phyloP scores from a whole-genome alignment of 371 early-diverging fungal genomes.

The Actinomortierella wolfii region DNA sequence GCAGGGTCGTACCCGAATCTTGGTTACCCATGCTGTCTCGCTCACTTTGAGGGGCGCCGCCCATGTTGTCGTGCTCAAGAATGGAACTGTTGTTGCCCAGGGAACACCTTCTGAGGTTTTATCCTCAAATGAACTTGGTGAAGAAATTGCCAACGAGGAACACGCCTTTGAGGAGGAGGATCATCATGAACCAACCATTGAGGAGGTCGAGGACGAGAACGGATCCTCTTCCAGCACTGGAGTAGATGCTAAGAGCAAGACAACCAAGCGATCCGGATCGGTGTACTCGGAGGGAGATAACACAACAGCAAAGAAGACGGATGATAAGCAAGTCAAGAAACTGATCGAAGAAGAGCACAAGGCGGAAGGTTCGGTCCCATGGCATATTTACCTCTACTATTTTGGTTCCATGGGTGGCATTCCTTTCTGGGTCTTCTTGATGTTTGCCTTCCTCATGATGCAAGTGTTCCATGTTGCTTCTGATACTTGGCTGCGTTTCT shows the following conservation, averaged over 20 bases:
- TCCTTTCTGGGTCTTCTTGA: conserved; percentile 51
- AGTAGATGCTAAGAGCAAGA: conserved; percentile 4
- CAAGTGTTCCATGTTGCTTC: conserved; percentile 55
- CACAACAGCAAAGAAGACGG: too few relatives aligned
- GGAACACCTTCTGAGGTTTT: conserved; percentile 59
- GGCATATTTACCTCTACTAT: conserved; percentile 63
- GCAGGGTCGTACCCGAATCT: conserved; percentile 75
- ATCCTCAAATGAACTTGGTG: conserved; percentile 53
- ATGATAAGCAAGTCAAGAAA: conserved; percentile 46
- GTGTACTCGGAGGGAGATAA: too few relatives aligned
- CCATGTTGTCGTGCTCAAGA: conserved; percentile 72
- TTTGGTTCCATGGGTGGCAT: conserved; percentile 66
- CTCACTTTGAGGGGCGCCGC: conserved; percentile 73
- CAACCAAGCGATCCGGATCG: too few relatives aligned
- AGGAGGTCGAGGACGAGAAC: conserved; percentile 33
- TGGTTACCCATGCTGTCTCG: conserved; percentile 87
- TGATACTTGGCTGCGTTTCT: conserved; percentile 69
- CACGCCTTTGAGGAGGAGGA: conserved; percentile 21
- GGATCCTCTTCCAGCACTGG: conserved; percentile 7
- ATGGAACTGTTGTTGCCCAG: conserved; percentile 65
- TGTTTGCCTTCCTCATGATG: conserved; percentile 52
- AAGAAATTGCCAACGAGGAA: conserved; percentile 49
- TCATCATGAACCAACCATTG: conserved; percentile 4
- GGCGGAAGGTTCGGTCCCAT: conserved; percentile 63
- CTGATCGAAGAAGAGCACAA: conserved; percentile 68